phyloP scores from a whole-genome alignment of 164 flowering plant genomes.

The Litsea cubeba region DNA sequence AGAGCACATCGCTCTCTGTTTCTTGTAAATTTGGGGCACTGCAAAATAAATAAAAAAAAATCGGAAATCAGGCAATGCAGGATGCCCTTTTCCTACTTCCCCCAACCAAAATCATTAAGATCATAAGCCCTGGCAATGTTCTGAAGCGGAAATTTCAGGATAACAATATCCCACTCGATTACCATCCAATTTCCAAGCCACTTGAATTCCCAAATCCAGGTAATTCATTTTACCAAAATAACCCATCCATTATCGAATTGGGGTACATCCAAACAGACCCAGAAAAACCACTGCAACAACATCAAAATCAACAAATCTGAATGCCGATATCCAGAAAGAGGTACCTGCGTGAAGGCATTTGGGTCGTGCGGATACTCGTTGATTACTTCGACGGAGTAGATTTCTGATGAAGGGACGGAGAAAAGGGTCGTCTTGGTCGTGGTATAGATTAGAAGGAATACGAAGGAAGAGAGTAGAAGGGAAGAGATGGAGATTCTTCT shows the following conservation, averaged over 20 bases:
- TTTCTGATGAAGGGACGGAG: not conserved
- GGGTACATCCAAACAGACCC: not conserved
- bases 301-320: not conserved
- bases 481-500: not conserved
- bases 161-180: no score
- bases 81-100: no score
- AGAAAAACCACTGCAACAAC: not conserved
- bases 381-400: constrained; percentile 40
- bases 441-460: not conserved
- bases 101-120: no score
- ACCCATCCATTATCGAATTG: not conserved
- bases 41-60: no score
- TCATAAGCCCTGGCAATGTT: no score
- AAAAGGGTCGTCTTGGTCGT: not conserved
- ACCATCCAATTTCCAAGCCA: no score
- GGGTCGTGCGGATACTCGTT: constrained; percentile 80
- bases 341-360: constrained; percentile 76
- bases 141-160: no score
- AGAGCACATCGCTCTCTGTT: no score
- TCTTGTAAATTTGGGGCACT: no score
- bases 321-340: not conserved
- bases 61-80: no score
- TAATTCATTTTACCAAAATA: no score
- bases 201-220: no score
- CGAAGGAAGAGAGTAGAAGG: not conserved